Evolutionary conservation across 345 rosid species (phyloP).

Genomic region (Raphanus sativus): DNA sequence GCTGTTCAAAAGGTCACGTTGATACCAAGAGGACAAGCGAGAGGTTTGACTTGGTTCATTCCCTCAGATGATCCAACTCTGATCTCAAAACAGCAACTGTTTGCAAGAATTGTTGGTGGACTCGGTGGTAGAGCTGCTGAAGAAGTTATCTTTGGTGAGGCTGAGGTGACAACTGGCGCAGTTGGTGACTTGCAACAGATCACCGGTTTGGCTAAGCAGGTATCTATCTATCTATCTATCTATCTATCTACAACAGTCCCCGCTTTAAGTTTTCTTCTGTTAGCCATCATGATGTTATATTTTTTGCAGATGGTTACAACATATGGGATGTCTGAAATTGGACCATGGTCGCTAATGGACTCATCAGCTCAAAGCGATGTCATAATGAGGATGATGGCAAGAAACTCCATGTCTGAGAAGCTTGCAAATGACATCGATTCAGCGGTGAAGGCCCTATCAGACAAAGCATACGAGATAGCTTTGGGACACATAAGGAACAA

Average conservation of each 20-base stretch:
- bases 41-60: conserved; percentile 76
- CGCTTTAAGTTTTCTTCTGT: background rate
- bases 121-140: conserved; percentile 81
- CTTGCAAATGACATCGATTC: conserved; percentile 87
- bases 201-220: conserved; percentile 90
- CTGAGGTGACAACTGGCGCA: conserved; percentile 75
- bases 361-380: conserved; percentile 75
- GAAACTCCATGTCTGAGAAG: conserved; percentile 92
- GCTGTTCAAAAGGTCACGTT: conserved; percentile 69
- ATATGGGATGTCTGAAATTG: conserved; percentile 96
- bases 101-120: conserved; percentile 74
- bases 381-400: conserved; percentile 91
- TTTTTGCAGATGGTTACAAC: conserved; percentile 85
- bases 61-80: conserved; percentile 66
- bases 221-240: no score
- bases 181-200: conserved; percentile 74
- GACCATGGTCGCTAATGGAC: conserved; percentile 96
- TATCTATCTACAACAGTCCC: background rate
- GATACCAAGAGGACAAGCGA: conserved; percentile 77
- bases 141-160: conserved; percentile 73
- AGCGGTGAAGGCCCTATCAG: conserved; percentile 74
- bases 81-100: conserved; percentile 62
- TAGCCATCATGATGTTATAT: background rate
- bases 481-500: conserved; percentile 74
- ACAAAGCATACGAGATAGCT: conserved; percentile 76